Evolutionary conservation across 768 basidiomycete species (phyloP).

Genomic region (Hemileccinum rubropunctum): DNA sequence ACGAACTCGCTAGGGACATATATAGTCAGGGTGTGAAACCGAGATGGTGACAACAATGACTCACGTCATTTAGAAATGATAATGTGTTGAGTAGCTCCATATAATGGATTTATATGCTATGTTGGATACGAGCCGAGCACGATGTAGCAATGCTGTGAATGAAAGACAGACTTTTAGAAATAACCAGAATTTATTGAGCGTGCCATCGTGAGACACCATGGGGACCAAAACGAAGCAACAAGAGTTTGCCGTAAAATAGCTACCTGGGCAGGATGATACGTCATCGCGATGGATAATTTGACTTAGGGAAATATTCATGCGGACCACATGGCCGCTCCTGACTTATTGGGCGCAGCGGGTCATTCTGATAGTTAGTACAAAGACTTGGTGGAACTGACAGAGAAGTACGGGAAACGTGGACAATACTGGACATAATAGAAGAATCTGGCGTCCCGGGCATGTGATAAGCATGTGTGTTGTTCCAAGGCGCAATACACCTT

Average conservation of each 20-base stretch:
- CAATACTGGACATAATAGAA: conserved; percentile 7
- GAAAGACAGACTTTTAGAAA: conserved; percentile 4
- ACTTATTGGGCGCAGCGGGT: too few species aligned
- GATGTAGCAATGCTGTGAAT: too few species aligned
- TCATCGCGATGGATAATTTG: background rate
- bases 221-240: background rate
- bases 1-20: background rate
- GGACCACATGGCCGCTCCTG: too few species aligned
- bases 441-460: background rate
- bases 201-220: background rate
- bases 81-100: background rate
- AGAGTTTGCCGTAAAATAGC: background rate
- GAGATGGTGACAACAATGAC: too few species aligned
- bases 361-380: conserved; percentile 1
- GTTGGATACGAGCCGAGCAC: background rate
- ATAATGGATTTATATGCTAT: conserved; percentile 4
- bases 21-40: background rate
- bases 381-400: background rate
- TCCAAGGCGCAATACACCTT: background rate
- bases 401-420: background rate
- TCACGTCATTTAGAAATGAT: background rate
- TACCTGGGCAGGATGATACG: background rate
- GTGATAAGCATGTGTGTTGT: too few species aligned
- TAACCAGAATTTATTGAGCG: background rate
- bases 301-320: conserved; percentile 6